Evolutionary conservation across 495 filamentous ascomycete species (phyloP).

Genomic region (Hypoxylon rickii): DNA sequence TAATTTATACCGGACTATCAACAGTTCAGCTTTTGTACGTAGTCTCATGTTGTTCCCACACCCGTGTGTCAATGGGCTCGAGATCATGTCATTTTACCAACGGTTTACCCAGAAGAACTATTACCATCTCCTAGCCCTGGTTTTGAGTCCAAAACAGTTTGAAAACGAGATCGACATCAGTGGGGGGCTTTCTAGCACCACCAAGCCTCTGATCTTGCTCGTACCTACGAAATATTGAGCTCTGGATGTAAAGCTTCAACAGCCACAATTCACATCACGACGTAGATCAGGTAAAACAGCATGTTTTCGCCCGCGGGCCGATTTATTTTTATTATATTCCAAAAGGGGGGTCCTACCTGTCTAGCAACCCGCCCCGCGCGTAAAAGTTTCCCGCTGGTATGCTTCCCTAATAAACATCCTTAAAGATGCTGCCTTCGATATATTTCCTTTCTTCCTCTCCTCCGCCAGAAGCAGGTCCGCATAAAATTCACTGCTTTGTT

Average conservation of each 20-base stretch:
- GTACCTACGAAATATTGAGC: background rate
- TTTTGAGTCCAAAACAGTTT: too few relatives aligned
- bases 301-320: slow-evolving; percentile 9
- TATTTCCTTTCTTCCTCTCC: background rate
- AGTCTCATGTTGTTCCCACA: too few relatives aligned
- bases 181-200: too few relatives aligned
- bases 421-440: slow-evolving; percentile 13
- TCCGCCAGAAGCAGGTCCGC: background rate
- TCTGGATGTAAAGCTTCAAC: background rate
- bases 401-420: slow-evolving; percentile 13
- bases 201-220: background rate
- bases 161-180: too few relatives aligned
- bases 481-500: slow-evolving; percentile 4
- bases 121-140: too few relatives aligned
- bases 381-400: slow-evolving; percentile 3
- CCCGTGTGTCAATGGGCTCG: too few relatives aligned
- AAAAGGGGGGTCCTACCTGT: background rate
- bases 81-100: too few relatives aligned
- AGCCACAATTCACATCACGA: background rate
- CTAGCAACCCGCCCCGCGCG: slow-evolving; percentile 4
- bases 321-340: slow-evolving; percentile 24
- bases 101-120: too few relatives aligned
- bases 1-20: too few relatives aligned
- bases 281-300: background rate
- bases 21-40: too few relatives aligned